Conservation (phyloP, 2,329 filamentous ascomycete species). For the Aspergillus pseudoviridinutans region DNA sequence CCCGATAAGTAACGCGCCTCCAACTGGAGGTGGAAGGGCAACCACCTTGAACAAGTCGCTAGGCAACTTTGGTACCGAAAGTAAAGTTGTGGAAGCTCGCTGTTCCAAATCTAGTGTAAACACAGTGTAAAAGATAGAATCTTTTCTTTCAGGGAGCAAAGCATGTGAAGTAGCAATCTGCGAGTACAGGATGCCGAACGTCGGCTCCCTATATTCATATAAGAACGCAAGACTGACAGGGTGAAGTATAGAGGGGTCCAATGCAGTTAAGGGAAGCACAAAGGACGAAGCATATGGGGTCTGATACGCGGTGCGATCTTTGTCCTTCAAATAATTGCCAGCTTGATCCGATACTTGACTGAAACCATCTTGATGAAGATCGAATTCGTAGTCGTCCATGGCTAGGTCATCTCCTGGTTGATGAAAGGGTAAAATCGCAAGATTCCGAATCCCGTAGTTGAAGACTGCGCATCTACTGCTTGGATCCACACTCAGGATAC, state of each 20-base stretch:
- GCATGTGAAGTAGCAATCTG: conserved; percentile 68
- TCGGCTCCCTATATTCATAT: conserved; percentile 95
- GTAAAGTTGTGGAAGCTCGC: conserved; percentile 83
- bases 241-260: conserved; percentile 83
- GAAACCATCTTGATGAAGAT: conserved; percentile 66
- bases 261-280: conserved; percentile 80
- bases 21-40: conserved; percentile 78
- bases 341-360: conserved; percentile 34
- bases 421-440: conserved; percentile 91
- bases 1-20: conserved; percentile 81
- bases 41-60: conserved; percentile 82
- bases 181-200: conserved; percentile 89
- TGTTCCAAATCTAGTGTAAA: conserved; percentile 94
- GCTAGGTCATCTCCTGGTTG: conserved; percentile 82
- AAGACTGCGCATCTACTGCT: conserved; percentile 89
- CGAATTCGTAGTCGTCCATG: conserved; percentile 86
- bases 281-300: conserved; percentile 88
- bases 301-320: conserved; percentile 35
- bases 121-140: conserved; percentile 85
- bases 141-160: conserved; percentile 70
- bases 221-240: conserved; percentile 90
- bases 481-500: conserved; percentile 81
- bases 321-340: conserved; percentile 25
- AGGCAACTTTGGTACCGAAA: conserved; percentile 79
- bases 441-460: conserved; percentile 82